Percentiles rank a stretch among this genome's conserved stretches.
These are phyloP conservation scores for Erucastrum elatum DNA, from an alignment of 345 rosid genomes.

Conservation along the genomic window DNA sequence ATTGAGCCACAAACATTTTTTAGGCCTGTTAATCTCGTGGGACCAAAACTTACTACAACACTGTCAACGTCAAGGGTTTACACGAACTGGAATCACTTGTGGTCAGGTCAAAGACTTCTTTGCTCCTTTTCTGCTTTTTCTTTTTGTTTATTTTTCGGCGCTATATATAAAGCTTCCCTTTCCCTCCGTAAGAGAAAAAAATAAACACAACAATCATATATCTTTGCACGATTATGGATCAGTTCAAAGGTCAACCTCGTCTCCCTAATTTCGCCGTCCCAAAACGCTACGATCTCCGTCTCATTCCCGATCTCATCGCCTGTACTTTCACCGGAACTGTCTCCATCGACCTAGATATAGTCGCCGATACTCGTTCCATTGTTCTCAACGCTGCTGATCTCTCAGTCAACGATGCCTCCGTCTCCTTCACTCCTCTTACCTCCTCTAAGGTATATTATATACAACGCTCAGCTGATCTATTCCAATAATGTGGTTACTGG, in stretches of 20 bases:
- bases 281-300: constrained; percentile 71
- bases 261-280: constrained; percentile 83
- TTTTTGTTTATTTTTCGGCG: neutral
- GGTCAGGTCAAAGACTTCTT: neutral
- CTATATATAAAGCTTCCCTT: neutral
- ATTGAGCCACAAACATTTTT: neutral
- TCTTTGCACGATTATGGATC: constrained; percentile 51
- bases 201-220: neutral
- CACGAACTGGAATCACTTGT: neutral
- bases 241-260: constrained; percentile 83
- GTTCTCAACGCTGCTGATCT: constrained; percentile 98
- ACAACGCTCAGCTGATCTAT: neutral
- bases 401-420: constrained; percentile 48
- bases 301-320: constrained; percentile 71
- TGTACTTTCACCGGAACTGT: constrained; percentile 76
- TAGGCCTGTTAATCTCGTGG: neutral
- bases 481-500: no score
- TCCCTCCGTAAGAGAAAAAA: neutral
- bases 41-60: neutral
- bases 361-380: constrained; percentile 59
- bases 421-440: constrained; percentile 47
- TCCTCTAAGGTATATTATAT: constrained; percentile 54
- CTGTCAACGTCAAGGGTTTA: neutral
- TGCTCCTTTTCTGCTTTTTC: neutral
- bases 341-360: constrained; percentile 58